These are phyloP conservation scores for Trichoderma parareesei DNA, from an alignment of 495 filamentous ascomycete species.

Conservation along the genomic window DNA sequence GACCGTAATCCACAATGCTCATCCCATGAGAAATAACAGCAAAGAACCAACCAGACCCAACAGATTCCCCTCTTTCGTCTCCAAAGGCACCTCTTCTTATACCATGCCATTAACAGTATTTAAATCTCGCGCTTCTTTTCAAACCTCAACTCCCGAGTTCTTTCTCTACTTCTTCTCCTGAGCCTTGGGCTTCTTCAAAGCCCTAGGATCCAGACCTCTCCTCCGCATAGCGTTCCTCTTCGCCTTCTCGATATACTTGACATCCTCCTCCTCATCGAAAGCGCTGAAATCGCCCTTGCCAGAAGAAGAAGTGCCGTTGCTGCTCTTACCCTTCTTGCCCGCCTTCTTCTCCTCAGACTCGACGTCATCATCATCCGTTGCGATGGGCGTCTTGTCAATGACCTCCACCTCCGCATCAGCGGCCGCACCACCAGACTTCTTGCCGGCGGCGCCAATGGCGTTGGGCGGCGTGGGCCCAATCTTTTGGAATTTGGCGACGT, in stretches of 20 bases:
- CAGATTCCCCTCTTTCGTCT: neutral
- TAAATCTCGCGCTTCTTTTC: conserved; percentile 17
- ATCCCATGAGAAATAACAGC: neutral
- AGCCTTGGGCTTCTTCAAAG: conserved; percentile 16
- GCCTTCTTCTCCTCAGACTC: conserved; percentile 25
- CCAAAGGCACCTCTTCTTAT: neutral
- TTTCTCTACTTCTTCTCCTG: conserved; percentile 19
- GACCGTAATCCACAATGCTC: conserved; percentile 7
- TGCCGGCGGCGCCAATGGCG: conserved; percentile 33
- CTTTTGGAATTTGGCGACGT: conserved; percentile 96
- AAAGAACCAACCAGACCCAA: neutral
- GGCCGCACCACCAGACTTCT: conserved; percentile 25
- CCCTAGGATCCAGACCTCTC: conserved; percentile 44
- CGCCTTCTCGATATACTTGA: conserved; percentile 69
- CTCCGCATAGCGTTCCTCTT: conserved; percentile 50
- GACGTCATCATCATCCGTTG: conserved; percentile 35
- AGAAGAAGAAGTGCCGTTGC: conserved; percentile 12
- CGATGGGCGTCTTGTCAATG: conserved; percentile 43
- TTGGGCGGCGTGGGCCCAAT: conserved; percentile 60
- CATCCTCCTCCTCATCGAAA: conserved; percentile 79
- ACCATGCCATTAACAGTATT: conserved; percentile 8
- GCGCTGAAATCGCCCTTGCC: conserved; percentile 63
- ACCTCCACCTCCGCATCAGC: conserved; percentile 28
- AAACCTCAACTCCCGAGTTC: conserved; percentile 15
- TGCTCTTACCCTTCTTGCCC: conserved; percentile 2